Conservation (phyloP, 306 rosid species). For the Dalbergia oliveri region DNA sequence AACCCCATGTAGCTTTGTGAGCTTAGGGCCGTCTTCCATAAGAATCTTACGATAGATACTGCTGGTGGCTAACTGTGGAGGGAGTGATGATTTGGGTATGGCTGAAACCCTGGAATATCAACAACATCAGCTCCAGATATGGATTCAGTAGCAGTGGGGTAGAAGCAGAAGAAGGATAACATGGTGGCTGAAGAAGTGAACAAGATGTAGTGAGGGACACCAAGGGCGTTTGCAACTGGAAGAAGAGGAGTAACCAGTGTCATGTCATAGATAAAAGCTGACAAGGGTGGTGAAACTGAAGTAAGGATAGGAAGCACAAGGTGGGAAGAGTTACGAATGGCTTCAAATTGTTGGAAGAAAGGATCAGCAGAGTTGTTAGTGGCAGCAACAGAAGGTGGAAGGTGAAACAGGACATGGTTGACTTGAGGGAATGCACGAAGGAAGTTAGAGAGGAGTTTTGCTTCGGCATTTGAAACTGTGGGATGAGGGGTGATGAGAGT, state of each 20-base stretch:
- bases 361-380: conserved; percentile 53
- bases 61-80: conserved; percentile 45
- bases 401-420: conserved; percentile 19
- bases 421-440: conserved; percentile 56
- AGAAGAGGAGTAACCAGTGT: conserved; percentile 51
- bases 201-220: conserved; percentile 54
- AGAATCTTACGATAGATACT: conserved; percentile 31
- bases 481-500: conserved; percentile 63
- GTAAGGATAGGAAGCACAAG: conserved; percentile 57
- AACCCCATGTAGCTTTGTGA: conserved; percentile 52
- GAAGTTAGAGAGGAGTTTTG: conserved; percentile 57
- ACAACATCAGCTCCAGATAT: background rate
- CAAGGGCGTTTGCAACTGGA: conserved; percentile 32
- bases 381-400: conserved; percentile 10
- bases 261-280: conserved; percentile 59
- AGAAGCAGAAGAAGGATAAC: conserved; percentile 54
- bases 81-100: conserved; percentile 57
- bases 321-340: conserved; percentile 55
- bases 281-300: conserved; percentile 58
- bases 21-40: conserved; percentile 45
- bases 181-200: conserved; percentile 58
- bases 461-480: conserved; percentile 57
- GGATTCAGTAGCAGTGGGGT: conserved; percentile 10
- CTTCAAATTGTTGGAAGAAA: conserved; percentile 49
- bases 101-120: conserved; percentile 51